Base-by-base conservation (phyloP, 1,139 yeast genomes). In the Debaryomyces sp. region DNA sequence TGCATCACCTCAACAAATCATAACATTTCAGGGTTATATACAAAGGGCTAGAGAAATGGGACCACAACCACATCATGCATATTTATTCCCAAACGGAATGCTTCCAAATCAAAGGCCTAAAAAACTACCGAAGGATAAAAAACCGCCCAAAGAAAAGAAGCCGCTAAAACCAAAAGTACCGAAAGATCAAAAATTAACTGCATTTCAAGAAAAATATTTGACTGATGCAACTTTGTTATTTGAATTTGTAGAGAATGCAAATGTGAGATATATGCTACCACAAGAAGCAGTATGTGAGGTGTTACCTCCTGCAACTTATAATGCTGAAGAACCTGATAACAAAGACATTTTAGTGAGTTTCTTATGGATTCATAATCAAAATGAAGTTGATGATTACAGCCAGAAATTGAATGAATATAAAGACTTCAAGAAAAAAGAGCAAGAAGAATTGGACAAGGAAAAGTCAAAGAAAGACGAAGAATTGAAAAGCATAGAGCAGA, bases 161-260 rank as follows among this genome's bases (percentile, higher is more conserved):
- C 66, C 65, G 39, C 54, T 62, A 12, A 63, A 62, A 44, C 57
- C 62, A 13, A 62, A 62, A 33, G 50, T 62, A 32, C 70, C 75
- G 1, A 66, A 68, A 54, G 81, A 78, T 50, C 82, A 76, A 44
- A 82, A 81, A 56, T 66, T 87, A 46, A 87, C 94, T 0, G 86
- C 91, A 0, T 87, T 87, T 57, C 96, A 87, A 60, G 92, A 85
- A 56, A 77, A 82, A 60, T 87, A 87, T 59, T 70, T 81, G 35
- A 67, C 78, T 37, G 81, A 83, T 58, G 91, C 96, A 0, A 87
- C 89, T 44, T 66, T 94, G 42, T 84, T 91, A 12, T 85, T 94
- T 66, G 99, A 94, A 65, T 92, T 85, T 67, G 79, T 79, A 35
- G 98, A 94, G 58, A 86, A 85, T 62, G 81, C 95, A 0, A 80